Percentiles rank a stretch among this genome's conserved stretches.
Conservation (phyloP, 176 grass and related monocot species). For the Musa beccarii region DNA sequence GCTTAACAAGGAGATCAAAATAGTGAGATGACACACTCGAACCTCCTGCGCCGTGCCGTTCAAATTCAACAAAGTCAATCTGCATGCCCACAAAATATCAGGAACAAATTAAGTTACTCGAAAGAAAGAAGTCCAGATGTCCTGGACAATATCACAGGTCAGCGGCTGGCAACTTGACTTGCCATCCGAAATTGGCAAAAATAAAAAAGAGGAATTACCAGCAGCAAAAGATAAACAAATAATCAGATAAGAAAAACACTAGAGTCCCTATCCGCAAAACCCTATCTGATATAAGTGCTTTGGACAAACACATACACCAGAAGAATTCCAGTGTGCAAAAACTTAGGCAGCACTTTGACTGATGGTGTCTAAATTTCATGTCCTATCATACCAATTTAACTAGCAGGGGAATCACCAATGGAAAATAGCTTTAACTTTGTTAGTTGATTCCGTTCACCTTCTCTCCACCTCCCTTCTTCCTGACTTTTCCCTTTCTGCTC, state of each 20-base stretch:
- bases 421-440: no score
- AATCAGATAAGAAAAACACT: not conserved
- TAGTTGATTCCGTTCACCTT: no score
- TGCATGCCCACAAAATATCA: not conserved
- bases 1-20: slow-evolving; percentile 33
- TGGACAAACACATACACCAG: no score
- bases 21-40: slow-evolving; percentile 35
- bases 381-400: no score
- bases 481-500: no score
- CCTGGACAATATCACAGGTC: not conserved
- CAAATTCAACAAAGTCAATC: slow-evolving; percentile 34
- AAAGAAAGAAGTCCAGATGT: not conserved
- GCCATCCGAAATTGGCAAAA: not conserved
- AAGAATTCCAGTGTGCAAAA: no score
- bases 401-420: no score
- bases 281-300: no score
- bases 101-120: not conserved
- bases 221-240: not conserved
- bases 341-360: no score
- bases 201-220: not conserved
- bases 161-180: not conserved
- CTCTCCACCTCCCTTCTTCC: no score
- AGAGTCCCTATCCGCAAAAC: no score
- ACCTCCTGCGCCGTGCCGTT: slow-evolving; percentile 28
- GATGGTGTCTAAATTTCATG: no score